These are phyloP conservation scores for Lachancea quebecensis DNA, from an alignment of 805 yeast genomes.

Conservation along the genomic window DNA sequence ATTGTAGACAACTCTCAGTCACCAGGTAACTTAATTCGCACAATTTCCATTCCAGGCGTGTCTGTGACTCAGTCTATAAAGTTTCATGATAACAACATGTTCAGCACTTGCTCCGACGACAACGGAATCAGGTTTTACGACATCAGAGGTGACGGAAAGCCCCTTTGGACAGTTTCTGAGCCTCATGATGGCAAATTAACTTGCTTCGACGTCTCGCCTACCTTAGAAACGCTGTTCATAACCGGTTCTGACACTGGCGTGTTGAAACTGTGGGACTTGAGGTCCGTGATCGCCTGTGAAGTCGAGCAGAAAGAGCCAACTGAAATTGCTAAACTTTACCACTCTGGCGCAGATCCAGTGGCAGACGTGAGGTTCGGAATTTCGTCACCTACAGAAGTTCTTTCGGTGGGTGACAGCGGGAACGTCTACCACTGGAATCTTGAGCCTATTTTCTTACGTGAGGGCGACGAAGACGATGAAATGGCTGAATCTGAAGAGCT, in stretches of 20 bases:
- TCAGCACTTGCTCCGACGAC: conserved; percentile 30
- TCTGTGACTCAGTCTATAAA: conserved; percentile 27
- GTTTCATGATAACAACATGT: conserved; percentile 27
- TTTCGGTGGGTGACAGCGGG: conserved; percentile 30
- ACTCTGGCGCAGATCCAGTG: conserved; percentile 30
- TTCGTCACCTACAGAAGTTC: conserved; percentile 26
- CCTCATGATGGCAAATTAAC: conserved; percentile 26
- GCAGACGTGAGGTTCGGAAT: conserved; percentile 28
- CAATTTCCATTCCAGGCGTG: conserved; percentile 26
- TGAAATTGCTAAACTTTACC: conserved; percentile 23
- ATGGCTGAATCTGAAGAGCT: conserved; percentile 36
- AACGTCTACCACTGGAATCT: conserved; percentile 32
- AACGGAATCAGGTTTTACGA: conserved; percentile 30
- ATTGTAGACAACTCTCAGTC: conserved; percentile 28
- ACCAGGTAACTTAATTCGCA: conserved; percentile 26
- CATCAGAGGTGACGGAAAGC: conserved; percentile 24
- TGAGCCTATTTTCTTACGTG: conserved; percentile 34
- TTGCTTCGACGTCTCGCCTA: conserved; percentile 26
- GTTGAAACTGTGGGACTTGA: conserved; percentile 31
- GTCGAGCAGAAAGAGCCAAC: conserved; percentile 19
- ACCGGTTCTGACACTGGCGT: conserved; percentile 30
- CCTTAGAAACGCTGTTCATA: conserved; percentile 24
- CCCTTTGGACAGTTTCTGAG: conserved; percentile 21
- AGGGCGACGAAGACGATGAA: conserved; percentile 40
- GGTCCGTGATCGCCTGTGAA: conserved; percentile 24